phyloP scores from a whole-genome alignment of 345 rosid genomes.

The Psidium guajava region DNA sequence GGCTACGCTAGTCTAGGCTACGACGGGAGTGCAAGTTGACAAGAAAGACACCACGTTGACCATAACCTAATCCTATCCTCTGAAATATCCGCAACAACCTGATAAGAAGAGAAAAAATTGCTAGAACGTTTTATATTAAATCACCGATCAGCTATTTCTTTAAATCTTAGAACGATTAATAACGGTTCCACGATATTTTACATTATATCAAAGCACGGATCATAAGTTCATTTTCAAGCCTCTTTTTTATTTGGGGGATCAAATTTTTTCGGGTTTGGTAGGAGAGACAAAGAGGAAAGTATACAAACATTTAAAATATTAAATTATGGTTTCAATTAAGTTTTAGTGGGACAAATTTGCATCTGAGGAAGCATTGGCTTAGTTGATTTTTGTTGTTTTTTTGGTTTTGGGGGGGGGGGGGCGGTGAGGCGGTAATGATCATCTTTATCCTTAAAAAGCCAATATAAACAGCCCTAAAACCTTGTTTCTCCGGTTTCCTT shows the following conservation, averaged over 20 bases:
- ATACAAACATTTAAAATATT: neutral
- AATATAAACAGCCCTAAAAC: neutral
- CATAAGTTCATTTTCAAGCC: neutral
- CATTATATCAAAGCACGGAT: neutral
- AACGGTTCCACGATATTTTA: neutral
- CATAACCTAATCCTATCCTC: neutral
- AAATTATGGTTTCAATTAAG: neutral
- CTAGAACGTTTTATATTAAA: neutral
- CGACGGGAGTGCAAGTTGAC: neutral
- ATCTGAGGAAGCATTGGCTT: neutral
- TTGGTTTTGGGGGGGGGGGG: no score
- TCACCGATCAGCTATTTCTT: rapidly evolving
- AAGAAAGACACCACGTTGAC: neutral
- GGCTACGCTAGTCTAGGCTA: neutral
- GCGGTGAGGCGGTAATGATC: neutral
- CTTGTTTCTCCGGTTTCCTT: neutral
- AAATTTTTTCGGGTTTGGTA: neutral
- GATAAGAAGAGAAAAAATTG: neutral
- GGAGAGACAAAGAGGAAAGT: neutral
- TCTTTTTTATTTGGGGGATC: neutral
- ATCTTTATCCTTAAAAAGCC: neutral
- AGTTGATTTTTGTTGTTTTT: no score
- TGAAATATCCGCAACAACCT: neutral
- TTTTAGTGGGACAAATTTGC: neutral
- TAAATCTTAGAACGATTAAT: rapidly evolving